Evolutionary conservation across 1,139 yeast genomes (phyloP).

Genomic region (Yamadazyma atmosphaerica): DNA sequence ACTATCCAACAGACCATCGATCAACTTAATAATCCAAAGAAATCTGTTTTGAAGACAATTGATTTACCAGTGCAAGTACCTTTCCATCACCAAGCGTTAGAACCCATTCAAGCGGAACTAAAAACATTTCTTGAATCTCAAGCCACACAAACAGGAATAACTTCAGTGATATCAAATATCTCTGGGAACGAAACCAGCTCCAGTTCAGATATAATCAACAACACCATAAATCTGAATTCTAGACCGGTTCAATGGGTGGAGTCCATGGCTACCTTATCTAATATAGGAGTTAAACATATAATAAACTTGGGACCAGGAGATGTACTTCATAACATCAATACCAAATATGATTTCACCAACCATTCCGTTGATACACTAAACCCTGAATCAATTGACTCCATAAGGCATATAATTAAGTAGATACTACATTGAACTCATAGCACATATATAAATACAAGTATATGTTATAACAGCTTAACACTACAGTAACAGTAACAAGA

Average conservation of each 20-base stretch:
- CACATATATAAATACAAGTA: too few relatives aligned
- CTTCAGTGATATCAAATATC: constrained; percentile 37
- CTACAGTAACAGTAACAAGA: too few relatives aligned
- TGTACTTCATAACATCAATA: constrained; percentile 27
- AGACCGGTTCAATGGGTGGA: constrained; percentile 46
- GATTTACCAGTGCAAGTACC: constrained; percentile 53
- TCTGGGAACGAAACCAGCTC: constrained; percentile 24
- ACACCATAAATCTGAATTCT: constrained; percentile 37
- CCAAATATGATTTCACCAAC: constrained; percentile 15
- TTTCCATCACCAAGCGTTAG: constrained; percentile 47
- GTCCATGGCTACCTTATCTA: constrained; percentile 26
- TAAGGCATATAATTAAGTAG: too few relatives aligned
- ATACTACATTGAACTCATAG: too few relatives aligned
- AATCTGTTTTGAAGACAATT: constrained; percentile 13
- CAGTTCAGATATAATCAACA: constrained; percentile 9
- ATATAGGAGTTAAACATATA: constrained; percentile 20
- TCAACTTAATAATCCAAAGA: constrained; percentile 16
- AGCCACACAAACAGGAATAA: constrained; percentile 14
- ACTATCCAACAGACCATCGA: constrained; percentile 21
- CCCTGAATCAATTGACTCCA: neutral
- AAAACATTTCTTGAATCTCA: constrained; percentile 10
- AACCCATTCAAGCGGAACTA: constrained; percentile 36
- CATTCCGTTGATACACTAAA: constrained; percentile 9
- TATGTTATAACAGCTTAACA: too few relatives aligned
- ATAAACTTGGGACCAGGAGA: constrained; percentile 43